A percentile compares a stretch with the other conserved stretches of the same genome.
These are phyloP conservation scores for Mariannaea sp. DNA, from an alignment of 2,329 filamentous ascomycete species.

Conservation along the genomic window DNA sequence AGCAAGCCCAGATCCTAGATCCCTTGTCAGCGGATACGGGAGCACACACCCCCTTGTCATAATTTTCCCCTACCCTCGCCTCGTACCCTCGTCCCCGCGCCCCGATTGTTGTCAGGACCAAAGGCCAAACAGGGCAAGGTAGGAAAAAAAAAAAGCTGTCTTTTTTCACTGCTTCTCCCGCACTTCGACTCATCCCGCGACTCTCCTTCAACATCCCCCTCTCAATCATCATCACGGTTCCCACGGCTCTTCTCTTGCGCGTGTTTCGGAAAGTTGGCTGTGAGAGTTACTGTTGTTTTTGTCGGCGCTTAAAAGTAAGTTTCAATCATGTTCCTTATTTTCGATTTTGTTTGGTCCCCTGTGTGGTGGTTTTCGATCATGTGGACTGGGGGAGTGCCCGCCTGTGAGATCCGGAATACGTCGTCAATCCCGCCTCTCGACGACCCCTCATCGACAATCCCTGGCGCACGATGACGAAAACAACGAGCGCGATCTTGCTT, in stretches of 20 bases:
- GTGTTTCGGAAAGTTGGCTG: conserved; percentile 51
- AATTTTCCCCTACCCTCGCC: conserved; percentile 39
- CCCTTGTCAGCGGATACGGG: conserved; percentile 39
- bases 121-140: conserved; percentile 42
- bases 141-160: conserved; percentile 45
- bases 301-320: conserved; percentile 61
- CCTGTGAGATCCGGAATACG: conserved; percentile 11
- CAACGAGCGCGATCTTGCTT: conserved; percentile 7
- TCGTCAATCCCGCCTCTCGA: conserved; percentile 12
- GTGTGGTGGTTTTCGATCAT: conserved; percentile 30
- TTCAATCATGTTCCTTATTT: conserved; percentile 21
- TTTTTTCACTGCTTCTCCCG: conserved; percentile 39
- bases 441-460: conserved; percentile 4
- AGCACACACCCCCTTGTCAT: conserved; percentile 38
- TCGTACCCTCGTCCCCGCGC: conserved; percentile 39
- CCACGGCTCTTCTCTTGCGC: conserved; percentile 54
- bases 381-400: conserved; percentile 10
- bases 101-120: conserved; percentile 40
- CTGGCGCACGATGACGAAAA: conserved; percentile 11
- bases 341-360: conserved; percentile 24
- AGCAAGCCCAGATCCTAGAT: conserved; percentile 39
- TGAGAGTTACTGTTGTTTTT: conserved; percentile 53
- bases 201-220: conserved; percentile 42
- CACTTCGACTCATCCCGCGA: conserved; percentile 43
- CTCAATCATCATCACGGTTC: conserved; percentile 46